Evolutionary conservation across 768 basidiomycete species (phyloP), one percentile per base, ranked within the genome.

Genomic region (Russula sp.): DNA sequence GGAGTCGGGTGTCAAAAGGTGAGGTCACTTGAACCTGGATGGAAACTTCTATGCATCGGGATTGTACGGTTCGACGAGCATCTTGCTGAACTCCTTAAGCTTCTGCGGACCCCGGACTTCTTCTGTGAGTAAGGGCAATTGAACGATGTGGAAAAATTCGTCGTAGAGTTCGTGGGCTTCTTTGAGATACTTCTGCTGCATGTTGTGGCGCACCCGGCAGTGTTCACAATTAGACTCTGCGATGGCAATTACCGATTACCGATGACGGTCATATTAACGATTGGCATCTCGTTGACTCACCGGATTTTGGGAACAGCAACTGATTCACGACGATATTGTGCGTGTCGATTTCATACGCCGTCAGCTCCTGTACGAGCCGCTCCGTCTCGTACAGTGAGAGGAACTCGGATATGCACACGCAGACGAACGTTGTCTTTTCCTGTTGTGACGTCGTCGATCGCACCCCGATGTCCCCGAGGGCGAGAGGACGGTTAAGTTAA

Each of bases 241-340:
- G 14, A 6, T 38, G 40, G n/a, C 10, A 59, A 42, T 40, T 24
- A 9, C 58, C 30, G 26, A 30, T 24, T 13, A 36, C 55, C 51
- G 42, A 32, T 51, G 42, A 60, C 62, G 38, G 42, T 44, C 8
- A 46, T 14, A 26, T 38, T 20, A n/a, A 26, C 32, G 40, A 56
- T 26, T 48, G 36, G n/a, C 5, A 16, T 52, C 20, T 56, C 44
- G 9, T 57, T 28, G 14, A 78, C 88, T 65, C 72, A 94, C 94
- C 83, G 72, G 86, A 80, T 79, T 90, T 93, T 18, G 97, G 96
- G 81, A 93, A 98, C 40, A 99, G 78, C 5, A 99, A 79, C 76
- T 99, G 97, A 73, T 99, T 99, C 61, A 98, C 94, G 61, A 98
- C 93, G 71, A 99, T 98, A 74, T 96, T 95, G 76, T 99, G 97